Evolutionary conservation across 495 filamentous ascomycete genomes (phyloP).

Genomic region (Terfezia boudieri): DNA sequence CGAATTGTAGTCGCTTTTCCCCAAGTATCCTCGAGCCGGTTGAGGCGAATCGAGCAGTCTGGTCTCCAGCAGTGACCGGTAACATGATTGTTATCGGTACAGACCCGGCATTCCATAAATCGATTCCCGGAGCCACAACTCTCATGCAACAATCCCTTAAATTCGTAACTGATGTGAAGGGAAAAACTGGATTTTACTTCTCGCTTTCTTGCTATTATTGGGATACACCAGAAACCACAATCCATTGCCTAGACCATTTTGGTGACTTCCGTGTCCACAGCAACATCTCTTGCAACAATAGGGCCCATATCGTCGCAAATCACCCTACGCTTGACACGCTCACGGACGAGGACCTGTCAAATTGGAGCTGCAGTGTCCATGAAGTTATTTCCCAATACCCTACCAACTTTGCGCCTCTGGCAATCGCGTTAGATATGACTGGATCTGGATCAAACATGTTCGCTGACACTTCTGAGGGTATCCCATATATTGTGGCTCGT

Average conservation of each 20-base stretch:
- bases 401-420: slow-evolving; percentile 25
- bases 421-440: slow-evolving; percentile 25
- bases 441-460: slow-evolving; percentile 21
- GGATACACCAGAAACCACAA: slow-evolving; percentile 15
- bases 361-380: slow-evolving; percentile 29
- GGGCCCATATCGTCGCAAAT: slow-evolving; percentile 26
- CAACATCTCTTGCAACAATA: slow-evolving; percentile 24
- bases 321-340: slow-evolving; percentile 22
- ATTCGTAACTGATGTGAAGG: slow-evolving; percentile 17
- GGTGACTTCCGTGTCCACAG: slow-evolving; percentile 24
- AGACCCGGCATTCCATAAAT: slow-evolving; percentile 20
- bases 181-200: slow-evolving; percentile 23
- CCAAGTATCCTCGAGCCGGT: slow-evolving; percentile 8
- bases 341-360: slow-evolving; percentile 23
- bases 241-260: slow-evolving; percentile 26
- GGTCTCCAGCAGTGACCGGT: slow-evolving; percentile 22
- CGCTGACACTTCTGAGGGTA: slow-evolving; percentile 23
- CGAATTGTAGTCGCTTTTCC: slow-evolving; percentile 3
- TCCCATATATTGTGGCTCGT: slow-evolving; percentile 30
- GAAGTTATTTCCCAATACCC: slow-evolving; percentile 27
- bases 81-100: slow-evolving; percentile 24
- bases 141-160: slow-evolving; percentile 23
- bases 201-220: slow-evolving; percentile 21
- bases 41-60: slow-evolving; percentile 15
- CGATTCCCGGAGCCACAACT: slow-evolving; percentile 10